These are phyloP conservation scores for Ensete glaucum DNA, from an alignment of 176 grass and related monocot species.

Conservation along the genomic window DNA sequence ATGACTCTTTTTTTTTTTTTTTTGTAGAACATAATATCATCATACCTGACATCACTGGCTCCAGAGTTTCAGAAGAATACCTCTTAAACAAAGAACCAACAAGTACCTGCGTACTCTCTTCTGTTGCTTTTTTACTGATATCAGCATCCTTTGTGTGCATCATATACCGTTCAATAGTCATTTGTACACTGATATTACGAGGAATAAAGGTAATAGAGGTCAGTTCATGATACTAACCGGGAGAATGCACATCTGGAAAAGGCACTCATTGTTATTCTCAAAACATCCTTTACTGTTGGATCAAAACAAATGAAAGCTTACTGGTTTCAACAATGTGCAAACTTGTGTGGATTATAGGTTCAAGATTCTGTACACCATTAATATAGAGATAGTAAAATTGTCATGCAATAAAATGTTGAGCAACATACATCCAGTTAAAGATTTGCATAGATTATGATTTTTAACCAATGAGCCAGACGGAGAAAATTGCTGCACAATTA, in stretches of 20 bases:
- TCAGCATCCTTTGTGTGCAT: slow-evolving; percentile 26
- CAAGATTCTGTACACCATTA: neutral
- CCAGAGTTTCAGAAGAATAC: slow-evolving; percentile 9
- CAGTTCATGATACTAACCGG: neutral
- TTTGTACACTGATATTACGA: slow-evolving; percentile 40
- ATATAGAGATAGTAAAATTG: neutral
- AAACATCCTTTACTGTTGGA: neutral
- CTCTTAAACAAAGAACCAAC: neutral
- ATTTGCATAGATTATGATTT: too few species aligned
- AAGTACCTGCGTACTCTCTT: slow-evolving; percentile 25
- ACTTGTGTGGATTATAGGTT: neutral
- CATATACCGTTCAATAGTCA: slow-evolving; percentile 65
- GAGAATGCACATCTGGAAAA: neutral
- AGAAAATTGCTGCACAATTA: too few species aligned
- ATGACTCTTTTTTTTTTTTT: too few species aligned
- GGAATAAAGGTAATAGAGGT: neutral
- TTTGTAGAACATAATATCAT: too few species aligned
- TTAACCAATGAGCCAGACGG: too few species aligned
- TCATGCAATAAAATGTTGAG: too few species aligned
- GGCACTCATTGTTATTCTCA: neutral
- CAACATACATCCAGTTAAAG: too few species aligned
- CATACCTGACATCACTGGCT: too few species aligned
- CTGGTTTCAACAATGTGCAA: neutral
- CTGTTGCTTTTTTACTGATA: slow-evolving; percentile 18
- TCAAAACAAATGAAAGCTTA: neutral